Conservation (phyloP, 2,329 filamentous ascomycete genomes). For the Clonostachys rhizophaga region DNA sequence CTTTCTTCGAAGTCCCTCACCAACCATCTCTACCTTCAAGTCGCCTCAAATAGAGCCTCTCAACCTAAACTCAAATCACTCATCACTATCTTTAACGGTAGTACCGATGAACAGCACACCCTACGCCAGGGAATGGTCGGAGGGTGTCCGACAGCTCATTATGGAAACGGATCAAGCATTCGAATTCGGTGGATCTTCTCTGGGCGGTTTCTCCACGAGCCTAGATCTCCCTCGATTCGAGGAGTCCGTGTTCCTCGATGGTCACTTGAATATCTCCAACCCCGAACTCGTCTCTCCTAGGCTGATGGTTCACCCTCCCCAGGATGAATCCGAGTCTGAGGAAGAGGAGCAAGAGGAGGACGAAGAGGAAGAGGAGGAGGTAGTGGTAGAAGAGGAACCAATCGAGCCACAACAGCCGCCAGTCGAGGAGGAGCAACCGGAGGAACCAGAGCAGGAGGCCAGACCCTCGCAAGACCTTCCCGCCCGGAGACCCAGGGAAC, state of each 20-base stretch:
- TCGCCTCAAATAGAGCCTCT: background rate
- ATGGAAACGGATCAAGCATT: constrained; percentile 5
- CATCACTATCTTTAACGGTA: background rate
- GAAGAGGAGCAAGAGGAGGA: background rate
- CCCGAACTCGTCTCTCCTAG: too few relatives aligned
- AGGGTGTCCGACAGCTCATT: constrained; percentile 3
- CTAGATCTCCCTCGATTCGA: background rate
- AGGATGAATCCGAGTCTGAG: background rate
- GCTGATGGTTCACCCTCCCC: too few relatives aligned
- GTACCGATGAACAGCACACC: background rate
- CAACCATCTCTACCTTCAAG: background rate
- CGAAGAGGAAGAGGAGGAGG: background rate
- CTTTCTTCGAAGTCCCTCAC: background rate
- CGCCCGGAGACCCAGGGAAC: background rate
- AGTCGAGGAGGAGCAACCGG: too few relatives aligned
- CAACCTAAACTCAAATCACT: background rate
- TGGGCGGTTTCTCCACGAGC: too few relatives aligned
- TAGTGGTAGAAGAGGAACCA: too few relatives aligned
- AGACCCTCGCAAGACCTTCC: background rate
- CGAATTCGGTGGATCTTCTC: background rate
- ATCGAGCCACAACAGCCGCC: too few relatives aligned
- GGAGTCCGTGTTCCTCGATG: background rate
- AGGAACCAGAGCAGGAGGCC: background rate
- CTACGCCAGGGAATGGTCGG: constrained; percentile 1
- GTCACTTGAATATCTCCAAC: background rate